Evolutionary conservation across 352 stramenopile genomes (phyloP), one percentile per base, ranked within the genome.

Genomic region (Phytopythium vexans): DNA sequence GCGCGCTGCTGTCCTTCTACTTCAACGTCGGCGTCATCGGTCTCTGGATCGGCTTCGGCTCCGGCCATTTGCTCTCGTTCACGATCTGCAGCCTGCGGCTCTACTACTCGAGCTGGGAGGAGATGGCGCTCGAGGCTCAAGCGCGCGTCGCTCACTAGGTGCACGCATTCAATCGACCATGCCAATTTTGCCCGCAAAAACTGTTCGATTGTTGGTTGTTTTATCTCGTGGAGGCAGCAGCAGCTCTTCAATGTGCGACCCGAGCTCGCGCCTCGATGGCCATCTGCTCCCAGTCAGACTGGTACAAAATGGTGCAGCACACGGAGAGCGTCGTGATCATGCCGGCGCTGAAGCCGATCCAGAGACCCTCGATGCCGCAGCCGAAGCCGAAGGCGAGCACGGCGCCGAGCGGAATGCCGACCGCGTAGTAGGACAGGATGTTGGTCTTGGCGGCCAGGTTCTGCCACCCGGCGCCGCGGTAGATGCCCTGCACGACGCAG

Each of bases 31-130:
- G 62, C 27, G 62, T 92, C 41, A 82, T 84, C 54, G 86, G 86
- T 5, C 67, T 96, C 8, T 96, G 86, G 86, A 71, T 88, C 21
- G 84, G 84, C 42, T 92, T 96, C 15, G 65, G 69, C 38, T 67
- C 60, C 27, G 74, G 74, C 16, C 74, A 79, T 41, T 41, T 54
- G 38, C 71, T 68, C 8, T 72, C 77, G 6, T 73, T 79, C 27
- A 58, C 54, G 14, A 49, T 76, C n/a, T 88, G 70, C 48, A 64
- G 57, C 39, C 62, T 68, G 11, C 62, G 76, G 40, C 49, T 88
- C 15, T 80, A 77, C 53, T 65, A 74, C 52, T 56, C 74, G n/a
- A 83, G 68, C 62, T 88, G 12, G 33, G 32, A 41, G 44, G 32
- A 32, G 33, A 27, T 40, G 32, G 32, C 32, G 44, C 33, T 50